Conservation (phyloP, 192 early-diverging fungal species). For the Geranomyces variabilis region DNA sequence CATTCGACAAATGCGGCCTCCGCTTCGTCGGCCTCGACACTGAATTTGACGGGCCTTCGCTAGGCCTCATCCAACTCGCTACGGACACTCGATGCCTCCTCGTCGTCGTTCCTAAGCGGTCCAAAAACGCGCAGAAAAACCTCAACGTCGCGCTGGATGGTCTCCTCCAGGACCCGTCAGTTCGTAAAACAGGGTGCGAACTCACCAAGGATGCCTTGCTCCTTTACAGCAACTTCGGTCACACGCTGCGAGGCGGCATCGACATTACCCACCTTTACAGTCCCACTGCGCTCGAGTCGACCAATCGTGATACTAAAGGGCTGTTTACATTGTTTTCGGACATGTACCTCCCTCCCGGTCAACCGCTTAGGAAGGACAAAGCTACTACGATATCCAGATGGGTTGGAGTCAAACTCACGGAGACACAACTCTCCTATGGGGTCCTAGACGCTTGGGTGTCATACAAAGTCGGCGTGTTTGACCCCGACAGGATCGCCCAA, state of each 20-base stretch:
- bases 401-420: slow-evolving; percentile 16
- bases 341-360: slow-evolving; percentile 12
- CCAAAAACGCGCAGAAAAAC: too few species aligned
- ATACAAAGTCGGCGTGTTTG: slow-evolving; percentile 23
- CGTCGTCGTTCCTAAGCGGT: too few species aligned
- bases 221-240: slow-evolving; percentile 21
- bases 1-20: too few species aligned
- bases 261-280: slow-evolving; percentile 24
- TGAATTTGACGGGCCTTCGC: too few species aligned
- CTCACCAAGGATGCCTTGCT: slow-evolving; percentile 27
- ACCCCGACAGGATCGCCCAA: background rate
- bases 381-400: slow-evolving; percentile 18
- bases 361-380: slow-evolving; percentile 21
- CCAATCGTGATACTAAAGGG: background rate
- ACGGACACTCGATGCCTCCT: too few species aligned
- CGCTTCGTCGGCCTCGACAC: too few species aligned
- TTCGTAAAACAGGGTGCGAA: slow-evolving; percentile 26
- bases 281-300: background rate
- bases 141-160: slow-evolving; percentile 16
- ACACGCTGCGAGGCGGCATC: slow-evolving; percentile 17
- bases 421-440: slow-evolving; percentile 17
- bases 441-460: slow-evolving; percentile 24
- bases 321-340: slow-evolving; percentile 18
- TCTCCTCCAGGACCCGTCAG: slow-evolving; percentile 3
- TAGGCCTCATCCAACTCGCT: too few species aligned